Percentiles rank a stretch among this genome's conserved stretches.
phyloP scores from a whole-genome alignment of 495 filamentous ascomycete species.

The Aeminium ludgeri region DNA sequence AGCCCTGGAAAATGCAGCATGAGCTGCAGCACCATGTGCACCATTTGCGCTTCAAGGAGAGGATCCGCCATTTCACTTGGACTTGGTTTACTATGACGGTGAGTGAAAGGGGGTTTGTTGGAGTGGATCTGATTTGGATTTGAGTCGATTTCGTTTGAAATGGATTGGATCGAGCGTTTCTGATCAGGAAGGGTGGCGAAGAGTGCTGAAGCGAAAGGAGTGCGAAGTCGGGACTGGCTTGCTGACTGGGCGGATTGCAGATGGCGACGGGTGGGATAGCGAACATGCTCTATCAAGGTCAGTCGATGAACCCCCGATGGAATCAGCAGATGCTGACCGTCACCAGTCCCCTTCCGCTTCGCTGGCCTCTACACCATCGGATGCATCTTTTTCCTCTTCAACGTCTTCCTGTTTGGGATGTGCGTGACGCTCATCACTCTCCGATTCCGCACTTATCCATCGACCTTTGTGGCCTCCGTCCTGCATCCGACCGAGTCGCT shows the following conservation, averaged over 20 bases:
- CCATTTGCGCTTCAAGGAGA: slow-evolving; percentile 17
- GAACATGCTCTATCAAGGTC: slow-evolving; percentile 58
- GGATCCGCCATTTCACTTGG: slow-evolving; percentile 29
- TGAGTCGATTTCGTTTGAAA: too few relatives aligned
- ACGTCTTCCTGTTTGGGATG: slow-evolving; percentile 52
- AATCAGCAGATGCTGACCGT: neutral
- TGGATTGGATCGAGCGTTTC: too few relatives aligned
- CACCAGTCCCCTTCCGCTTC: slow-evolving; percentile 50
- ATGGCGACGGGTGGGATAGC: slow-evolving; percentile 79
- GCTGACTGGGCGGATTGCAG: neutral
- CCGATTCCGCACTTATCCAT: slow-evolving; percentile 53
- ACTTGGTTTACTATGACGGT: slow-evolving; percentile 29
- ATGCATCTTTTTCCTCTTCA: slow-evolving; percentile 56
- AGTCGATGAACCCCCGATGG: too few relatives aligned
- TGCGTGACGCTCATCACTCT: slow-evolving; percentile 50
- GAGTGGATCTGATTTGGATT: slow-evolving; percentile 7
- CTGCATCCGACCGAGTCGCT: slow-evolving; percentile 64
- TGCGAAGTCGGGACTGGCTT: neutral
- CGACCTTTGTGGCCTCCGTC: slow-evolving; percentile 55
- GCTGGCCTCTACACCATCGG: slow-evolving; percentile 55
- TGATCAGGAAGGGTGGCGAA: too few relatives aligned
- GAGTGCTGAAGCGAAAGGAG: too few relatives aligned
- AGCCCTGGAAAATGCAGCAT: too few relatives aligned
- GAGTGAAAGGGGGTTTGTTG: neutral
- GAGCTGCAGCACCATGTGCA: slow-evolving; percentile 2